A percentile compares a stretch with the other conserved stretches of the same genome.
These are phyloP conservation scores for Bipolaris zeicola DNA, from an alignment of 2,329 filamentous ascomycete species.

Conservation along the genomic window DNA sequence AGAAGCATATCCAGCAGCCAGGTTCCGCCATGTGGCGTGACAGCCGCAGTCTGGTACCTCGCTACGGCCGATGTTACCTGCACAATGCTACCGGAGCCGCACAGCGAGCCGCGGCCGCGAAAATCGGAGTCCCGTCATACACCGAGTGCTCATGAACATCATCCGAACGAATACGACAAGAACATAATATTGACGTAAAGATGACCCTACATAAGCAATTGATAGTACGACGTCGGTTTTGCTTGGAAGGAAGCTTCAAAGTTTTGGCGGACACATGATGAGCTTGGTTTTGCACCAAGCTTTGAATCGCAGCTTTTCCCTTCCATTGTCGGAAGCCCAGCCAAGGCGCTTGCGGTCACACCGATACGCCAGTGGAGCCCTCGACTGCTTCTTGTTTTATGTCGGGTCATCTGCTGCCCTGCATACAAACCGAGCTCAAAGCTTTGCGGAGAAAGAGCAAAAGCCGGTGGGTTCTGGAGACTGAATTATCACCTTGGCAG, in stretches of 20 bases:
- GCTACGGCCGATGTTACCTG: slow-evolving; percentile 75
- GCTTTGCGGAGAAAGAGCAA: slow-evolving; percentile 68
- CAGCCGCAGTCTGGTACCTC: slow-evolving; percentile 69
- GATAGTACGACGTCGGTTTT: slow-evolving; percentile 70
- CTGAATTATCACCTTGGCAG: slow-evolving; percentile 66
- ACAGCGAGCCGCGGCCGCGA: slow-evolving; percentile 73
- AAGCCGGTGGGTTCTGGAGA: slow-evolving; percentile 76
- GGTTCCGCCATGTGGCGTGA: slow-evolving; percentile 63
- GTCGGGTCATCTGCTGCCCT: slow-evolving; percentile 75
- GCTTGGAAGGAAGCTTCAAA: slow-evolving; percentile 80
- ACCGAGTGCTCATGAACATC: not conserved
- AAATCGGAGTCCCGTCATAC: slow-evolving; percentile 51
- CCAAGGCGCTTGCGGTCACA: slow-evolving; percentile 73
- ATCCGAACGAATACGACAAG: slow-evolving; percentile 50
- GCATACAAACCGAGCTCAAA: slow-evolving; percentile 73
- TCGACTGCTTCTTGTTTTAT: slow-evolving; percentile 58
- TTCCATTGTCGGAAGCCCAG: slow-evolving; percentile 64
- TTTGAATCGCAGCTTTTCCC: slow-evolving; percentile 68
- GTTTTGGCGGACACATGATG: slow-evolving; percentile 69
- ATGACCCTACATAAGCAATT: slow-evolving; percentile 75
- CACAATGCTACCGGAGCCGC: slow-evolving; percentile 77
- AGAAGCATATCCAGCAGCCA: slow-evolving; percentile 64
- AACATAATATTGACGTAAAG: slow-evolving; percentile 64
- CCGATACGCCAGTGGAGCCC: slow-evolving; percentile 77
- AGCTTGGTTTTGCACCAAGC: slow-evolving; percentile 66